A percentile compares a stretch with the other conserved stretches of the same genome.
phyloP scores from a whole-genome alignment of 257 asterid species.

The Striga asiatica region DNA sequence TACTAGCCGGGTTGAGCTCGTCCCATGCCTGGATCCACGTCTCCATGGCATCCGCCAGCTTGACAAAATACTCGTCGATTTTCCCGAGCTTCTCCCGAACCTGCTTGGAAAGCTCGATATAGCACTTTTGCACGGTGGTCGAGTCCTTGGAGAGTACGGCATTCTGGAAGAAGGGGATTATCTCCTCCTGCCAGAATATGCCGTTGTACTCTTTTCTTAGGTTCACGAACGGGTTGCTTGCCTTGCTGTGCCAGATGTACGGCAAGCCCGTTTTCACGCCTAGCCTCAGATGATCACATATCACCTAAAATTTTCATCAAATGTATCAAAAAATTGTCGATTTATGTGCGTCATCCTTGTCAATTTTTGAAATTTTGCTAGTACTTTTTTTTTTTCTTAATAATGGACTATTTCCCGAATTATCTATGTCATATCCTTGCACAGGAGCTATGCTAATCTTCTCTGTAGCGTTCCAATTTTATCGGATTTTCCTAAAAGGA shows the following conservation, averaged over 20 bases:
- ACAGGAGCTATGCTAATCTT: too few species aligned
- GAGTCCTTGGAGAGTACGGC: constrained; percentile 53
- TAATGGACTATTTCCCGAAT: too few species aligned
- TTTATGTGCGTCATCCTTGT: too few species aligned
- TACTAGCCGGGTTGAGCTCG: constrained; percentile 47
- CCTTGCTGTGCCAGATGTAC: constrained; percentile 93
- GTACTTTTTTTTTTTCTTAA: too few species aligned
- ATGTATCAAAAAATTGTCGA: too few species aligned
- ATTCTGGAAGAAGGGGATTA: constrained; percentile 75
- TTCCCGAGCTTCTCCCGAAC: constrained; percentile 72
- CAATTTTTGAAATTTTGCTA: too few species aligned
- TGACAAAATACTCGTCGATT: constrained; percentile 54
- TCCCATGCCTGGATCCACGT: constrained; percentile 96
- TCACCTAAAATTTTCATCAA: constrained; percentile 40
- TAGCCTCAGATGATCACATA: constrained; percentile 75
- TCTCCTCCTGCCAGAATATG: constrained; percentile 93
- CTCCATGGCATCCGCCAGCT: constrained; percentile 79
- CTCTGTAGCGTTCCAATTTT: too few species aligned
- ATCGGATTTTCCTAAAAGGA: too few species aligned
- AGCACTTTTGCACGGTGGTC: constrained; percentile 76
- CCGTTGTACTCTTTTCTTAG: constrained; percentile 80
- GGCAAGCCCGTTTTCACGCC: constrained; percentile 89
- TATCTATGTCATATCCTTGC: too few species aligned
- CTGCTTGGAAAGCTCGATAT: constrained; percentile 55
- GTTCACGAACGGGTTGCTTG: constrained; percentile 89